Base-by-base conservation (phyloP, 83 land plant species). In the Diphasiastrum complanatum region DNA sequence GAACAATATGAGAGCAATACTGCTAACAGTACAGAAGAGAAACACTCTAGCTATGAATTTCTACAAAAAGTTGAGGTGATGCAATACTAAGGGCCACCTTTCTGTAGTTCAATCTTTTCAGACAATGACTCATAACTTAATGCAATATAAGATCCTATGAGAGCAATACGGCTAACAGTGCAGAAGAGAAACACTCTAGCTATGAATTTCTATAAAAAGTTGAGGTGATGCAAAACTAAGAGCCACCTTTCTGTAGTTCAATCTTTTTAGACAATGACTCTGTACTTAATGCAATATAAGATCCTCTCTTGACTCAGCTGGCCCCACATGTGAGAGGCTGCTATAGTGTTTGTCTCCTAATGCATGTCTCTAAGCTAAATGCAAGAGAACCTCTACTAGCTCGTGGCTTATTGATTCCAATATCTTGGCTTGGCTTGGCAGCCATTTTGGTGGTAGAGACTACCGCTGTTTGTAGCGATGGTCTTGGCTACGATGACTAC, bases 1-100 rank as follows among this genome's bases (percentile, higher is more conserved):
- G n/a, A n/a, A n/a, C n/a, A n/a, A n/a, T n/a, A 85, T 93, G 92
- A 81, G 71, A 71, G 99, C 96, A 52, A 84, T 93, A 33, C 65
- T 93, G 85, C 76, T 89, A 12, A 93, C 99, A 16, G 96, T 93
- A 64, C 92, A 85, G 75, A 89, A 83, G 66, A 72, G 78, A 57
- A 93, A 89, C 65, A 32, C 60, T 19, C 53, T 56, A 24, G 99
- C 99, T 14, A 76, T 93, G 92, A 71, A 72, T n/a, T n/a, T n/a
- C n/a, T n/a, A n/a, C n/a, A n/a, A n/a, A n/a, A n/a, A n/a, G n/a
- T n/a, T n/a, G n/a, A n/a, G n/a, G n/a, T n/a, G 23, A 28, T 23
- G 11, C 11, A 24, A 10, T 53, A 36, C 31, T 56, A 31, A 29
- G 10, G 22, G 3, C 10, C 10, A 20, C 34, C 4, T 35, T 53